These are phyloP conservation scores for Elongisporangium senticosum DNA, from an alignment of 352 stramenopile species.

Conservation along the genomic window DNA sequence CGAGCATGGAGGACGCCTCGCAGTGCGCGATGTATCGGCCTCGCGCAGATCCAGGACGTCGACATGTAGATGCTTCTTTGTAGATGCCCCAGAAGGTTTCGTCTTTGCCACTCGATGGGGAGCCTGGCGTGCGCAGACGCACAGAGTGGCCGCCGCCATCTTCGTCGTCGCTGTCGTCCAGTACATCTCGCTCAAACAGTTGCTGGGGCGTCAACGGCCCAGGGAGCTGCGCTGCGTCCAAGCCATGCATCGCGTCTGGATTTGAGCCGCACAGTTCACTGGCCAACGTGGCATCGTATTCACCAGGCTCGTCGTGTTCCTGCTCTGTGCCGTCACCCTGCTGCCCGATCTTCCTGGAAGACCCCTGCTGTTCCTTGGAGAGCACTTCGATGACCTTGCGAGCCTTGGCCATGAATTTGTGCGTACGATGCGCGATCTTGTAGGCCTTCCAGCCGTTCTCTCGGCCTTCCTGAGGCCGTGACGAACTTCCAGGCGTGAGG, in stretches of 20 bases:
- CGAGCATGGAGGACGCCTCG: constrained; percentile 49
- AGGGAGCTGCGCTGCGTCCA: not conserved
- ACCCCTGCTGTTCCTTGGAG: constrained; percentile 9
- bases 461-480: constrained; percentile 2
- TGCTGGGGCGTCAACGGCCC: constrained; percentile 9
- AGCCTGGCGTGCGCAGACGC: not conserved
- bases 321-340: not conserved
- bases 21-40: constrained; percentile 59
- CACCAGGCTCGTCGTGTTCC: not conserved
- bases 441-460: constrained; percentile 54
- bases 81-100: constrained; percentile 58
- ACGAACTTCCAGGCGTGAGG: constrained; percentile 13
- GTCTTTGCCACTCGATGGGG: constrained; percentile 2
- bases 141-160: constrained; percentile 2
- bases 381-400: constrained; percentile 34
- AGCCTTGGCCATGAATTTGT: constrained; percentile 57
- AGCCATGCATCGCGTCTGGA: not conserved
- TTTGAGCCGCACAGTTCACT: not conserved
- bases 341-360: constrained; percentile 8
- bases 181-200: constrained; percentile 45
- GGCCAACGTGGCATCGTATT: not conserved
- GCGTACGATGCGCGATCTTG: constrained; percentile 55
- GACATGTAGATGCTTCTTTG: constrained; percentile 30
- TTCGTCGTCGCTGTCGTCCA: constrained; percentile 15
- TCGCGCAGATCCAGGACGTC: constrained; percentile 40